Conservation (phyloP, 140 eudicot species). For the Bidens hawaiensis region DNA sequence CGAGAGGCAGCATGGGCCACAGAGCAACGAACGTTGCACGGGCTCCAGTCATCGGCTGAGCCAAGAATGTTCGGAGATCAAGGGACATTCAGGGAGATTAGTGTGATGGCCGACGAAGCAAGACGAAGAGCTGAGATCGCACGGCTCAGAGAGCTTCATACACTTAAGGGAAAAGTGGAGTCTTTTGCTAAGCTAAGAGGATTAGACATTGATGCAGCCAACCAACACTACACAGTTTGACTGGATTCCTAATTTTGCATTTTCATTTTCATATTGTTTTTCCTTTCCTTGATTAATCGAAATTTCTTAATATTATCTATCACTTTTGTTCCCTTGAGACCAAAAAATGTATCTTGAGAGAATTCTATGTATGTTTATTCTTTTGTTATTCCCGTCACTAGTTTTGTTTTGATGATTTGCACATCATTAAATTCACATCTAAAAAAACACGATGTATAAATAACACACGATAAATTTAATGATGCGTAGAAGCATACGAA, state of each 20-base stretch:
- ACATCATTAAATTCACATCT: too few species aligned
- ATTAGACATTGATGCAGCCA: conserved; percentile 62
- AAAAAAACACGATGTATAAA: too few species aligned
- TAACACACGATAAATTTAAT: too few species aligned
- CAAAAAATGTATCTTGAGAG: too few species aligned
- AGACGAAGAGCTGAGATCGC: conserved; percentile 78
- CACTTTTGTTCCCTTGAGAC: too few species aligned
- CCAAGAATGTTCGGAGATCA: conserved; percentile 40
- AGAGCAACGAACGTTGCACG: conserved; percentile 66
- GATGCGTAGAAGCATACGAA: too few species aligned
- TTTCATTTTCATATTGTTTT: background rate
- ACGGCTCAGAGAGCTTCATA: conserved; percentile 79
- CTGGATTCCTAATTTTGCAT: background rate
- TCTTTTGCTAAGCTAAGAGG: conserved; percentile 82
- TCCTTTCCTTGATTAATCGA: background rate
- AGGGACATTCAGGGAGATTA: conserved; percentile 51
- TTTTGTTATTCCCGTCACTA: too few species aligned
- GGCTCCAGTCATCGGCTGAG: conserved; percentile 54
- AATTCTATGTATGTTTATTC: too few species aligned
- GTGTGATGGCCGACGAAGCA: conserved; percentile 86
- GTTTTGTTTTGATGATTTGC: too few species aligned
- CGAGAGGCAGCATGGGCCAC: conserved; percentile 89
- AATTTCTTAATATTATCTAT: background rate
- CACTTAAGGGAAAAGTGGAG: conserved; percentile 76
- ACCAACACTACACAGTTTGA: conserved; percentile 68